Evolutionary conservation across 164 flowering plant genomes (phyloP).

Genomic region (Berberis vulgaris): DNA sequence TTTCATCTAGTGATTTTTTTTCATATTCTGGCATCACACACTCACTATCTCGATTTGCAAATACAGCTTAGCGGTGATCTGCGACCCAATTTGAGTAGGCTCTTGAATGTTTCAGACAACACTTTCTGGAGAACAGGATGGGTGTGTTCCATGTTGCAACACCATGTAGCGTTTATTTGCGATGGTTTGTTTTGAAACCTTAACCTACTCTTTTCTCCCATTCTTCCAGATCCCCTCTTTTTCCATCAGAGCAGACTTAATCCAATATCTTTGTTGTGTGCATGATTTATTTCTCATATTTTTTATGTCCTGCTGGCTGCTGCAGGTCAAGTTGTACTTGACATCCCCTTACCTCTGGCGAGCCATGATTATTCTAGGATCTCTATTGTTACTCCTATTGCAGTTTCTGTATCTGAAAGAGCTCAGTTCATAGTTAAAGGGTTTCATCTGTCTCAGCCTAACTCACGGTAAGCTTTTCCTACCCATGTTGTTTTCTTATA

Average conservation of each 20-base stretch:
- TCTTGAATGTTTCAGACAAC: slow-evolving; percentile 36
- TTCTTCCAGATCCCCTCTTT: slow-evolving; percentile 1
- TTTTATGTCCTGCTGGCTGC: slow-evolving; percentile 3
- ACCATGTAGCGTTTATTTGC: slow-evolving; percentile 39
- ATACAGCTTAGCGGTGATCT: slow-evolving; percentile 47
- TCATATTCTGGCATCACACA: not conserved
- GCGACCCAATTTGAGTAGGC: slow-evolving; percentile 45
- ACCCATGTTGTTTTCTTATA: not conserved
- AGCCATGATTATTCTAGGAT: slow-evolving; percentile 35
- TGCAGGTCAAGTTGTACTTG: slow-evolving; percentile 71
- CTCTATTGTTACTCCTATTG: slow-evolving; percentile 58
- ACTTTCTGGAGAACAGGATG: slow-evolving; percentile 65
- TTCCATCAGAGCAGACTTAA: too few species aligned
- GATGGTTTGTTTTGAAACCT: slow-evolving; percentile 26
- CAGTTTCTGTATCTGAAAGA: slow-evolving; percentile 38
- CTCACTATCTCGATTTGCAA: slow-evolving; percentile 1
- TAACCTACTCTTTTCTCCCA: slow-evolving; percentile 21
- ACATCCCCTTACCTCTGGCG: slow-evolving; percentile 36
- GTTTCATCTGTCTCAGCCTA: slow-evolving; percentile 36
- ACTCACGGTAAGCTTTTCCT: slow-evolving; percentile 35
- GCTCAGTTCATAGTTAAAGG: slow-evolving; percentile 54
- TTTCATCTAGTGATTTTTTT: not conserved
- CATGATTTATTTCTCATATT: slow-evolving; percentile 6
- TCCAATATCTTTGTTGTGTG: not conserved
- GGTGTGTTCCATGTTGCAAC: slow-evolving; percentile 47